Evolutionary conservation across 495 filamentous ascomycete species (phyloP), one percentile per base, ranked within the genome.

Genomic region (Penicillium malachiteum): DNA sequence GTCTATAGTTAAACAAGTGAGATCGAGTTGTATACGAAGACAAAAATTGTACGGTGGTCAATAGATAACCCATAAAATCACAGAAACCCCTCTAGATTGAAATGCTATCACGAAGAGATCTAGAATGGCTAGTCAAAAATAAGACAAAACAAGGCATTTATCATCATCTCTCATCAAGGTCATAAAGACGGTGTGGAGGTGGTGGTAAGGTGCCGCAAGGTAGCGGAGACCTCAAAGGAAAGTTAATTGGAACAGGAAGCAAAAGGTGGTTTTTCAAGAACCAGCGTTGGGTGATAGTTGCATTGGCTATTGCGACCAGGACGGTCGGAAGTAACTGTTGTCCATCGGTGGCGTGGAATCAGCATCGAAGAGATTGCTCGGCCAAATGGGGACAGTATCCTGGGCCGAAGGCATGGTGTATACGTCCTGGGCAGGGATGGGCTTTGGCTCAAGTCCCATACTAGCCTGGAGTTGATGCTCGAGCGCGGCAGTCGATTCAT

Each of bases 151-250:
- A 58, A 71, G 65, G 72, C 72, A 74, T 76, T 71, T 75, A 72
- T 78, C 74, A 76, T 78, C 76, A 78, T 78, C 76, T 73, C 74
- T 78, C 76, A 78, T 78, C 74, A 78, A 64, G 73, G 74, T 77
- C 74, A 66, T 78, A 57, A 77, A 74, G 73, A 76, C 74, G 67
- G 73, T 73, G 68, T 73, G 65, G 71, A 77, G 73, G 74, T 77
- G 73, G 74, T 78, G 74, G 73, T 71, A 71, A 69, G 62, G 65
- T 67, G 70, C 65, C 58, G 62, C 66, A 55, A 26, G 47, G 50
- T 38, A 63, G 63, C 59, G 53, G 56, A 58, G 46, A 58, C 52
- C 49, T 50, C 38, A 46, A 33, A 2, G 26, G 18, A 44, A 56
- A 33, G 39, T 44, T 37, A 45, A n/a, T 45, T 48, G 47, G 46